Percentiles rank a stretch among this genome's conserved stretches.
phyloP scores from a whole-genome alignment of 805 yeast genomes.

The Myxozyma nipponensis region DNA sequence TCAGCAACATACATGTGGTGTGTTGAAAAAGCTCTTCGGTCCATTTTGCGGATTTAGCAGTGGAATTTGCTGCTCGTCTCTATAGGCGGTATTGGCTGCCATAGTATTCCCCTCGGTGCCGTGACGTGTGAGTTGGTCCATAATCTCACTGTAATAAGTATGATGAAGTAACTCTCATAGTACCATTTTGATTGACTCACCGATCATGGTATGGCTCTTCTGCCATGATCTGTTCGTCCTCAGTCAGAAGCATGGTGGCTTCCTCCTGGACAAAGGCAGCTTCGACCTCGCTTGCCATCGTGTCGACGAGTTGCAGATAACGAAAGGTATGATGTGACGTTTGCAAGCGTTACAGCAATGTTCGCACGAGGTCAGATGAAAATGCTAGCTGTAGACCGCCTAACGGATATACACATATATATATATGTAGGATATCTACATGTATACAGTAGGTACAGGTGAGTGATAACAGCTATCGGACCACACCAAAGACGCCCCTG shows the following conservation, averaged over 20 bases:
- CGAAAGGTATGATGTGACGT: no score
- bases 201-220: constrained; percentile 13
- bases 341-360: no score
- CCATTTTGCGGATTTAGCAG: neutral
- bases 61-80: constrained; percentile 5
- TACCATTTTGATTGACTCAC: neutral
- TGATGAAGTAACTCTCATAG: neutral
- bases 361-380: no score
- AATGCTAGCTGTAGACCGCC: no score
- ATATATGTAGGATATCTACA: no score
- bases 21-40: neutral
- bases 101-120: neutral
- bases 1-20: neutral
- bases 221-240: constrained; percentile 10
- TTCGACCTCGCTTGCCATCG: neutral
- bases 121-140: neutral
- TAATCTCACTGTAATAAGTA: neutral
- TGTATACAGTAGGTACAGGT: no score
- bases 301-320: no score
- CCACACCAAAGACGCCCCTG: no score
- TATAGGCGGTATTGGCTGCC: constrained; percentile 6
- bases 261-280: constrained; percentile 19
- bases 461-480: no score
- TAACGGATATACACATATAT: no score
- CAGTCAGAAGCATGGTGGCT: constrained; percentile 5